Evolutionary conservation across 2,329 filamentous ascomycete species (phyloP), one percentile per base, ranked within the genome.

Genomic region (Pseudocercospora musae): DNA sequence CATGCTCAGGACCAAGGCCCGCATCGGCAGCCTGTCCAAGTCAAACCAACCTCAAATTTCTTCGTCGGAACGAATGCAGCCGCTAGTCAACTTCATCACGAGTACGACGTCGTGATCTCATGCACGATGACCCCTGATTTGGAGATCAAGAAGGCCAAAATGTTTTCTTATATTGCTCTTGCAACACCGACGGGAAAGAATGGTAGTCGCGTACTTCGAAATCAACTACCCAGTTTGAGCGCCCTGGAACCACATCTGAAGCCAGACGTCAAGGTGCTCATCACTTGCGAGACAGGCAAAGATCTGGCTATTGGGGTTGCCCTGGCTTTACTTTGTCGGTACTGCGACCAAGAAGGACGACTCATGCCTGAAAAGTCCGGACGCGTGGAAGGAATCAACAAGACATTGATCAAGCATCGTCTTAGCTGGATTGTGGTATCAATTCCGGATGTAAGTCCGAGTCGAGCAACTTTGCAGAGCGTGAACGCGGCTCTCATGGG

Each of bases 401-500:
- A 99, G 77, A 81, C 82, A 8, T 81, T 89, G 55, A 92, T 98
- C 73, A 89, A 90, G 69, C 85, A 87, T 69, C 84, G 88, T 57
- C 81, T 98, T 31, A 89, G 89, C n/a, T 89, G 88, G 81, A 90
- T 98, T 69, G 91, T 94, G 76, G 89, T 87, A 4, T 86, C 85
- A 0, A 88, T 89, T 73, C 89, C 92, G 0, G 87, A 89, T 68
- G 89, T 89, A 2, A 96, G 96, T 73, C 93, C 94, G 0, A 93
- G 88, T 65, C 83, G 95, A 37, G 84, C 90, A 21, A 97, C 93
- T 0, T 78, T 98, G 40, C 93, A 97, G 76, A 94, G 91, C 68
- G 89, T 98, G 4, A 97, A 98, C 76, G 90, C 90, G 59, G 96
- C 91, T 71, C 78, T 98, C 57, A 94, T 98, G 87, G 74, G 72